Base-by-base conservation (phyloP, 1,139 yeast genomes). In the Diutina ranongensis region DNA sequence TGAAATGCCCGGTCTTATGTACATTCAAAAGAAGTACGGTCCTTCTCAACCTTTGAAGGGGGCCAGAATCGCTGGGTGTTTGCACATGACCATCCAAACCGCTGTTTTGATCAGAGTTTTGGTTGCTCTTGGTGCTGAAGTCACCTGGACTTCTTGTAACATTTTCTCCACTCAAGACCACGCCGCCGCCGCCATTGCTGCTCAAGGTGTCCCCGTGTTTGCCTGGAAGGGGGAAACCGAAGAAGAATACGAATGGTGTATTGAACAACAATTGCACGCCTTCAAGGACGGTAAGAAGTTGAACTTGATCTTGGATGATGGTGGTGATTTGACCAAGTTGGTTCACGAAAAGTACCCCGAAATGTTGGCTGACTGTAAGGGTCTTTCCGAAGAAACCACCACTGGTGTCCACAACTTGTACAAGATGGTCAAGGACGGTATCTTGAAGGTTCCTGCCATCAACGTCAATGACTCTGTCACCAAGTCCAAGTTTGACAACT, bases 181-280 rank as follows among this genome's bases (percentile, higher is more conserved):
- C 68, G 97, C 97, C 58, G 98, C 99, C 62, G 97, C 99, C 63
- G 98, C 98, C 62, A 92, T 94, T 70, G 99, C 99, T 60, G 98
- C 98, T 59, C 72, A 97, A 58, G 99, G 98, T 74, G 94, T 92
- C 51, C 98, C 99, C 65, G 99, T 94, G 56, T 94, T 88, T 60
- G 99, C 99, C 62, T 94, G 98, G 98, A 92, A 92, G 80, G 98
- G 99, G 67, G 98, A 92, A 80, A 87, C 98, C 69, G 99, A 92
- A 72, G 98, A 92, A 76, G 99, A 92, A 76, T 92, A 92, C 82
- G 68, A 81, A 63, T 92, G 99, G 99, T 92, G 99, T 80, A 88
- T 92, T 62, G 97, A 94, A 77, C 98, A 92, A 76, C 98, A 94
- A 78, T 83, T 92, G 71, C 88, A 40, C 65, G 88, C 98, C 52